Evolutionary conservation across 371 early-diverging fungal genomes (phyloP), one percentile per base, ranked within the genome.

Genomic region (Encephalitozoon romaleae): DNA sequence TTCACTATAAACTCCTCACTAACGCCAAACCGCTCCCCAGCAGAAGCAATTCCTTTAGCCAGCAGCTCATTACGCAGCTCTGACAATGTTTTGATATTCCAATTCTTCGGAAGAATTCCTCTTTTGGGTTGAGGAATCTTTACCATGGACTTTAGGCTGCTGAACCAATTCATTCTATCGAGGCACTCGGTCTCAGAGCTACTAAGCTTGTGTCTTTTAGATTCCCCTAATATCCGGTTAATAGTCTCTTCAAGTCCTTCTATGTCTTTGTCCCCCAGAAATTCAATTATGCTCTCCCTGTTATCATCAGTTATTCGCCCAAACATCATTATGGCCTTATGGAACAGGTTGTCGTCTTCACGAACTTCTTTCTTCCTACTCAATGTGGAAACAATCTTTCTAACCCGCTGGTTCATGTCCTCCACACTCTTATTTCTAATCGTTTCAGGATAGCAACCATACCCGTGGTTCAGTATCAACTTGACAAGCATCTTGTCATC

Each of bases 331-430:
- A 85, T 81, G 0, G 82, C 74, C 26, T 80, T 74, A n/a, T 81
- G 76, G 59, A 72, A 71, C 42, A 77, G 67, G 45, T 76, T 73
- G 30, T 80, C 80, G 39, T 79, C 72, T 32, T 82, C 81, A 30
- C 73, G 64, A 28, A 74, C 53, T 43, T 84, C 84, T 49, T 80
- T 76, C 63, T 75, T 79, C 55, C 75, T 81, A 52, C 79, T 83
- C 18, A 83, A 43, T 4, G 59, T 66, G 11, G 72, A 55, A 52
- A 86, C 69, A 30, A 86, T 84, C 67, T 82, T 84, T 53, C 84
- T 77, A 30, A 86, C 18, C 49, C 86, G 52, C 25, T 79, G 76
- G 75, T 84, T 86, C 12, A 84, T 71, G 32, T 86, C 86, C n/a
- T 84, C 82, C 15, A 32, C 49, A 26, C 67, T 51, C 59, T 79